A percentile compares a stretch with the other conserved stretches of the same genome.
Evolutionary conservation across 129 eudicot genomes (phyloP).

Genomic region (Glebionis coronaria): DNA sequence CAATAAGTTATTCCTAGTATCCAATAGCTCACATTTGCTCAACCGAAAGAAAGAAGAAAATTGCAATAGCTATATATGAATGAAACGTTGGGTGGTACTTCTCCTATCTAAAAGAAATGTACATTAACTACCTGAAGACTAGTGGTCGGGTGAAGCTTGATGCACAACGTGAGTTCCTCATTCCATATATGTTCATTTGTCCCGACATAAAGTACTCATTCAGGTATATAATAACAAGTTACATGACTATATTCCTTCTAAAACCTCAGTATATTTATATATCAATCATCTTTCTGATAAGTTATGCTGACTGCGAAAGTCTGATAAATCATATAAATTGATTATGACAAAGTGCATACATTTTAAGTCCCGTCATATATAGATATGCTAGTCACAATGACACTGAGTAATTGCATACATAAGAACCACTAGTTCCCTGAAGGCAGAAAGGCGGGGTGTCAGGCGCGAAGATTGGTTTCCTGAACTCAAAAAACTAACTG

Average conservation of each 20-base stretch:
- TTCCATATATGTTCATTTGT: conserved; percentile 96
- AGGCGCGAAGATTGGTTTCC: too few relatives aligned
- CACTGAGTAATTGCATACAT: conserved; percentile 87
- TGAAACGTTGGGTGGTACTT: not conserved
- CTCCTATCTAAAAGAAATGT: not conserved
- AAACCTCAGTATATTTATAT: not conserved
- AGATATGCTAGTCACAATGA: conserved; percentile 66
- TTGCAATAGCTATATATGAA: too few relatives aligned
- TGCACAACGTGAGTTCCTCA: conserved; percentile 69
- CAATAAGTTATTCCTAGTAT: too few relatives aligned
- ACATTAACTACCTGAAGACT: conserved; percentile 61
- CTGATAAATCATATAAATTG: too few relatives aligned
- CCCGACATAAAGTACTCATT: conserved; percentile 42
- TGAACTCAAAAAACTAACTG: too few relatives aligned
- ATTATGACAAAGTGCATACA: too few relatives aligned
- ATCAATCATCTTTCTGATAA: conserved; percentile 3
- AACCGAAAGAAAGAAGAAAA: too few relatives aligned
- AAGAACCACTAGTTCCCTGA: conserved; percentile 98
- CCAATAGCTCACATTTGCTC: too few relatives aligned
- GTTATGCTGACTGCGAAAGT: not conserved
- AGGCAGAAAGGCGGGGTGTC: conserved; percentile 17
- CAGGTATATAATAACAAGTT: conserved; percentile 7
- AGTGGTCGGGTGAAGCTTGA: conserved; percentile 57
- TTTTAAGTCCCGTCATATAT: conserved; percentile 62
- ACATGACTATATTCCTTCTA: not conserved